Conservation (phyloP, 768 basidiomycete species). For the Kwoniella bestiolae region DNA sequence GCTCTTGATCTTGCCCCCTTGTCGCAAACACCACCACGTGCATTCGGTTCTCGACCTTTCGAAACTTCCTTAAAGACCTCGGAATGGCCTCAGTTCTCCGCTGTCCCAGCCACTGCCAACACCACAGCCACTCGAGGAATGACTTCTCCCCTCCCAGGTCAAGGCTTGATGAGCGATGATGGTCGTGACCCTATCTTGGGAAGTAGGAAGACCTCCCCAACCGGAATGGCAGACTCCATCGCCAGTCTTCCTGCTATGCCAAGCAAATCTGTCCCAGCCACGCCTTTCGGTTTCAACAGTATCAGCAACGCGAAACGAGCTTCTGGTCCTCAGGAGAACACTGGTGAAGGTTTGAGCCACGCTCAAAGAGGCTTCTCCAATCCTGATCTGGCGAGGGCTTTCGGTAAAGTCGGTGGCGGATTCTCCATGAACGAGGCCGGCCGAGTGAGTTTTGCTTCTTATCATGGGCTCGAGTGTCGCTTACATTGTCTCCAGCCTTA, state of each 20-base stretch:
- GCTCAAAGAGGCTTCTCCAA: slow-evolving; percentile 56
- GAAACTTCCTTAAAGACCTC: slow-evolving; percentile 66
- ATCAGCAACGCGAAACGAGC: slow-evolving; percentile 37
- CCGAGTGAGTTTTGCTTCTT: slow-evolving; percentile 29
- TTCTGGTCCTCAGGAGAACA: slow-evolving; percentile 33
- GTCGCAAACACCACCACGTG: slow-evolving; percentile 72
- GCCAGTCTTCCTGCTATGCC: slow-evolving; percentile 56
- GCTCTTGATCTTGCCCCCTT: slow-evolving; percentile 91
- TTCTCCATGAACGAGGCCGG: slow-evolving; percentile 44
- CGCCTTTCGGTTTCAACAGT: slow-evolving; percentile 50
- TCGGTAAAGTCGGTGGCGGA: slow-evolving; percentile 51
- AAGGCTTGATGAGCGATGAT: slow-evolving; percentile 31
- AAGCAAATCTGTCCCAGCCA: slow-evolving; percentile 57
- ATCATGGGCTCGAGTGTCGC: slow-evolving; percentile 29
- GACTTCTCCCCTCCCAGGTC: slow-evolving; percentile 38
- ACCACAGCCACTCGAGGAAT: slow-evolving; percentile 22
- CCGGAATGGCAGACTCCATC: slow-evolving; percentile 55
- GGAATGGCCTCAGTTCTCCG: slow-evolving; percentile 90
- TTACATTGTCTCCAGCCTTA: slow-evolving; percentile 7
- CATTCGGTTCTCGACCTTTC: slow-evolving; percentile 64
- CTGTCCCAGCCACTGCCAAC: slow-evolving; percentile 11
- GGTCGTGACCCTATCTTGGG: slow-evolving; percentile 25
- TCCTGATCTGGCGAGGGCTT: slow-evolving; percentile 58
- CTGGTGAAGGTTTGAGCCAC: slow-evolving; percentile 42
- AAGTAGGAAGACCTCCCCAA: slow-evolving; percentile 36